Evolutionary conservation across 2,329 filamentous ascomycete species (phyloP), one percentile per base, ranked within the genome.

Genomic region (Paradendryphiella salina): DNA sequence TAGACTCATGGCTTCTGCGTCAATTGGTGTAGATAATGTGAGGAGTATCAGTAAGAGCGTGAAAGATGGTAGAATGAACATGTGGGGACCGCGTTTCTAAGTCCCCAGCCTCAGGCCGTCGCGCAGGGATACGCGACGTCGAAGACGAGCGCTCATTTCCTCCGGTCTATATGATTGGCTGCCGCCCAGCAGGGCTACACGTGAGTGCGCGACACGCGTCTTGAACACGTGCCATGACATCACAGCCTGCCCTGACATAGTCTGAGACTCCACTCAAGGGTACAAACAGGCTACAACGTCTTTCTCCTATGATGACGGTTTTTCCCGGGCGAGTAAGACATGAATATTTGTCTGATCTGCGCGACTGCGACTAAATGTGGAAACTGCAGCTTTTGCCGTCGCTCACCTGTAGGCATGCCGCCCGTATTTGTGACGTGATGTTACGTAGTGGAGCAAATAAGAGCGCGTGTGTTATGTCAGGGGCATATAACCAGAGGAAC

Each of bases 1-100:
- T 59, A 80, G 73, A 47, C 76, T 76, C 77, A 80, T 79, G 53
- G 33, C 67, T 51, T 54, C 46, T 33, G 46, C 43, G 34, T 31
- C 35, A 54, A 57, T 60, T 60, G 40, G 28, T 39, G 23, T 39
- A 11, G 29, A 17, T 11, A 31, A 34, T 39, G 21, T 18, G 37
- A 23, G 28, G 20, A 15, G 23, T 10, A 46, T 5, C 7, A 10
- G 10, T 18, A 29, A 10, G 33, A 33, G 41, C 33, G 20, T 18
- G 11, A 39, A 21, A 17, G 36, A 31, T 23, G 8, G 31, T 18
- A 42, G 31, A 43, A 18, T 31, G 35, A 28, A 29, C 44, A 15
- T 40, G 23, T 31, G 15, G 23, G 40, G 20, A 18, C 40, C 14
- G 41, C n/a, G 23, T 26, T 26, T 9, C 23, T 26, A 40, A 41